Evolutionary conservation across 1,284 basidiomycete species (phyloP).

Genomic region (Cryptococcus sp.): DNA sequence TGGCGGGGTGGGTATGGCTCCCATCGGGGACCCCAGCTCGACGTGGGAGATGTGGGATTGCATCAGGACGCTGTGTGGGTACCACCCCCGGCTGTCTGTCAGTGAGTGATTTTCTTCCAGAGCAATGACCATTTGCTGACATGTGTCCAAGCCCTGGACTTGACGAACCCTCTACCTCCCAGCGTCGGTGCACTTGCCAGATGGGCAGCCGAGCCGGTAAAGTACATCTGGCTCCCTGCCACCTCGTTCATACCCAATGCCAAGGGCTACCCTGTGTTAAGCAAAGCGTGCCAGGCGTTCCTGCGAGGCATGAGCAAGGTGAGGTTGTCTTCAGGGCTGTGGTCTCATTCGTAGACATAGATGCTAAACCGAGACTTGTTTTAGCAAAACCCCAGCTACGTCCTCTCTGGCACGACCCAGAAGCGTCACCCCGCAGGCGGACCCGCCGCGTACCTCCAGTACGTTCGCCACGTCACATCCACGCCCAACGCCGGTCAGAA

Average conservation of each 20-base stretch:
- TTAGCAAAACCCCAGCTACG: slow-evolving; percentile 75
- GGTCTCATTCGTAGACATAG: background rate
- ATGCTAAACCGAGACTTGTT: background rate
- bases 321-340: slow-evolving; percentile 26
- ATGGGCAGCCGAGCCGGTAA: slow-evolving; percentile 90
- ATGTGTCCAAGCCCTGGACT: slow-evolving; percentile 68
- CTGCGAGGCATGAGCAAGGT: slow-evolving; percentile 83
- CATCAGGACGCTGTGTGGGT: slow-evolving; percentile 82
- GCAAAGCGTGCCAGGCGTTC: slow-evolving; percentile 85
- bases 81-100: slow-evolving; percentile 73
- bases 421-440: slow-evolving; percentile 73
- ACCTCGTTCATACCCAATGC: slow-evolving; percentile 90
- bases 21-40: slow-evolving; percentile 62
- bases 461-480: slow-evolving; percentile 76
- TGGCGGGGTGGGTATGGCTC: slow-evolving; percentile 1
- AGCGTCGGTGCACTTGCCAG: slow-evolving; percentile 67
- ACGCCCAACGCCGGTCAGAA: slow-evolving; percentile 45
- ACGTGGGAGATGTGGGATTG: slow-evolving; percentile 99
- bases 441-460: slow-evolving; percentile 83
- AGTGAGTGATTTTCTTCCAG: slow-evolving; percentile 57
- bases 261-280: slow-evolving; percentile 94
- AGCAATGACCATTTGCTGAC: background rate
- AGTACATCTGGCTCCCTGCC: slow-evolving; percentile 82
- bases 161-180: slow-evolving; percentile 78
- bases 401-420: slow-evolving; percentile 66